phyloP scores from a whole-genome alignment of 768 basidiomycete genomes.

The Kockovaella imperatae region DNA sequence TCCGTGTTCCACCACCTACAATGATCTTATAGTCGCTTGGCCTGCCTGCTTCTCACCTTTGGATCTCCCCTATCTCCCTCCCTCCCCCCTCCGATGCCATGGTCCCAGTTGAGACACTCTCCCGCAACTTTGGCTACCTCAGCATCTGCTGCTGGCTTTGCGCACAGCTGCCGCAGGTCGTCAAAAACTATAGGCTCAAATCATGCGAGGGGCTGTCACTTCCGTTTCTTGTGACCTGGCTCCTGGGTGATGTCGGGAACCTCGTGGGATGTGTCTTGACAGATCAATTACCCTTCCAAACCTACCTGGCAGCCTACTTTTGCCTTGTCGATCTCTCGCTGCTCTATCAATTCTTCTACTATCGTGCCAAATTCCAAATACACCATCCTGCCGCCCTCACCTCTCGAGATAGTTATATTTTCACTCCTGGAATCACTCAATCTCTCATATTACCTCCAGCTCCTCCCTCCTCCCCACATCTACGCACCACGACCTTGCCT shows the following conservation, averaged over 20 bases:
- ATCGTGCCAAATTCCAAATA: slow-evolving; percentile 38
- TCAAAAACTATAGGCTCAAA: slow-evolving; percentile 65
- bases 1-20: too few species aligned
- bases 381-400: slow-evolving; percentile 6
- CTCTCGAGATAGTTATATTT: not conserved
- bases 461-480: not conserved
- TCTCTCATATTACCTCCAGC: slow-evolving; percentile 22
- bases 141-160: not conserved
- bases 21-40: too few species aligned
- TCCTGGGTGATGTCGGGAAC: slow-evolving; percentile 85
- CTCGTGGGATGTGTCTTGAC: slow-evolving; percentile 73
- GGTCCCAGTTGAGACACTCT: too few species aligned
- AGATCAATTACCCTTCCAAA: slow-evolving; percentile 92
- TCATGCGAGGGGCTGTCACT: slow-evolving; percentile 86
- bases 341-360: slow-evolving; percentile 74
- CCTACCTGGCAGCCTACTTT: slow-evolving; percentile 85
- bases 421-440: slow-evolving; percentile 9
- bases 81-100: too few species aligned
- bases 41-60: too few species aligned
- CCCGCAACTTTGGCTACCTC: too few species aligned
- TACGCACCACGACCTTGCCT: not conserved
- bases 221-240: slow-evolving; percentile 89
- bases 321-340: slow-evolving; percentile 70
- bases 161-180: slow-evolving; percentile 57
- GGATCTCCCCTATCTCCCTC: too few species aligned